A percentile compares a stretch with the other conserved stretches of the same genome.
These are phyloP conservation scores for Fusarium robinianum DNA, from an alignment of 2,329 filamentous ascomycete genomes.

Conservation along the genomic window DNA sequence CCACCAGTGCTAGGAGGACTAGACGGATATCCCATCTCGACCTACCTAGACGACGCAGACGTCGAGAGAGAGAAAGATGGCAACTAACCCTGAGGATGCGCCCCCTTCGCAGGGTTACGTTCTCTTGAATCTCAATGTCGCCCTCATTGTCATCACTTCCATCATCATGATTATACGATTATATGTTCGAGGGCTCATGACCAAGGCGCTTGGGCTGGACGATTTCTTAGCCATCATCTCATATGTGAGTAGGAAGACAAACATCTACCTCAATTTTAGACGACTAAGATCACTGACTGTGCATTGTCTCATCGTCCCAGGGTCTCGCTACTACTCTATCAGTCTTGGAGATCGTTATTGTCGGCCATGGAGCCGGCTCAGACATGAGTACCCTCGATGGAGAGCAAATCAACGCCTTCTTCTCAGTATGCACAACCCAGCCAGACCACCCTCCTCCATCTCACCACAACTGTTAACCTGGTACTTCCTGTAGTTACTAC, in stretches of 20 bases:
- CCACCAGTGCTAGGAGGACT: no score
- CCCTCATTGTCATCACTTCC: constrained; percentile 26
- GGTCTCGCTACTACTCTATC: constrained; percentile 19
- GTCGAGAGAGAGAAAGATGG: constrained; percentile 1
- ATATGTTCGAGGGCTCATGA: constrained; percentile 27
- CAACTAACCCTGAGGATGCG: neutral
- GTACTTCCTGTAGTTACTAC: constrained; percentile 11
- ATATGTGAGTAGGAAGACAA: constrained; percentile 18
- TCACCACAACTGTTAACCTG: neutral
- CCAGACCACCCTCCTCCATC: no score
- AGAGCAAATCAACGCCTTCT: constrained; percentile 16
- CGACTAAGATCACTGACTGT: constrained; percentile 5
- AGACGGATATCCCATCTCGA: neutral
- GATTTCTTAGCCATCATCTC: constrained; percentile 28
- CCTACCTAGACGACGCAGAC: neutral
- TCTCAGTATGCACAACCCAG: constrained; percentile 21
- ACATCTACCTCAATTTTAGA: no score
- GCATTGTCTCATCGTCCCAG: neutral
- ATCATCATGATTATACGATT: constrained; percentile 25
- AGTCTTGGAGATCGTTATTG: constrained; percentile 21
- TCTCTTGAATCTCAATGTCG: constrained; percentile 27
- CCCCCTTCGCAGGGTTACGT: constrained; percentile 12
- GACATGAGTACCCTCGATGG: constrained; percentile 17
- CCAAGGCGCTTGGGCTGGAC: constrained; percentile 27
- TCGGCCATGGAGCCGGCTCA: constrained; percentile 24